Evolutionary conservation across 2,329 filamentous ascomycete species (phyloP).

Genomic region (Claviceps sp.): DNA sequence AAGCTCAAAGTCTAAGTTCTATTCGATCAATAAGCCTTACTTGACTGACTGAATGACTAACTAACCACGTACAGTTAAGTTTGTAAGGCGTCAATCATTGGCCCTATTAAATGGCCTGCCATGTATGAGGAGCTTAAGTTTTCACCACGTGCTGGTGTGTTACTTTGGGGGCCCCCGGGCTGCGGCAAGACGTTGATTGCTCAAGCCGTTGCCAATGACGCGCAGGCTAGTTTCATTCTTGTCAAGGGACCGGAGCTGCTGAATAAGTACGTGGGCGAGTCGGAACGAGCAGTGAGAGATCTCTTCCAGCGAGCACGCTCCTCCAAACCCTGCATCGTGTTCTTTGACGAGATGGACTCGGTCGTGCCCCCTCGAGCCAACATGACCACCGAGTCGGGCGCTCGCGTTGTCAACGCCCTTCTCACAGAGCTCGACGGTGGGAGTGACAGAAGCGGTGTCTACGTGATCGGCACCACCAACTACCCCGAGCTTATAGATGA

Average conservation of each 20-base stretch:
- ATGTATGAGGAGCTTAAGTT: slow-evolving; percentile 68
- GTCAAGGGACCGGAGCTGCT: slow-evolving; percentile 93
- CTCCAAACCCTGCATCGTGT: slow-evolving; percentile 83
- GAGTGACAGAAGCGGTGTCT: slow-evolving; percentile 68
- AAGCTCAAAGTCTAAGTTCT: too few species aligned
- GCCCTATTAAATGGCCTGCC: slow-evolving; percentile 73
- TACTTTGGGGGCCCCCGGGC: slow-evolving; percentile 92
- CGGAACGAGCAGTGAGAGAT: slow-evolving; percentile 81
- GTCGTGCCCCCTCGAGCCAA: slow-evolving; percentile 76
- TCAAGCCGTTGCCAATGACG: slow-evolving; percentile 91
- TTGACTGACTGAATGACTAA: too few species aligned
- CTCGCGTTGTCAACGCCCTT: slow-evolving; percentile 85
- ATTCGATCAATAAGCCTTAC: too few species aligned
- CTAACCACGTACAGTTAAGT: too few species aligned
- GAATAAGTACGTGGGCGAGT: slow-evolving; percentile 97
- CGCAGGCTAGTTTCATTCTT: slow-evolving; percentile 93
- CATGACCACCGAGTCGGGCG: slow-evolving; percentile 64
- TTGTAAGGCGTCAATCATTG: slow-evolving; percentile 58
- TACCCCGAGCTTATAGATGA: slow-evolving; percentile 92
- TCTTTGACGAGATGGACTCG: slow-evolving; percentile 96
- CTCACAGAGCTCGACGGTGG: slow-evolving; percentile 90
- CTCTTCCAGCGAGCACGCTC: slow-evolving; percentile 81
- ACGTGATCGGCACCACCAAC: slow-evolving; percentile 91
- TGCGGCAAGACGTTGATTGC: slow-evolving; percentile 95
- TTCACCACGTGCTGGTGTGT: slow-evolving; percentile 67